Evolutionary conservation across 345 rosid genomes (phyloP), one percentile per base, ranked within the genome.

Genomic region (Orychophragmus violaceus): DNA sequence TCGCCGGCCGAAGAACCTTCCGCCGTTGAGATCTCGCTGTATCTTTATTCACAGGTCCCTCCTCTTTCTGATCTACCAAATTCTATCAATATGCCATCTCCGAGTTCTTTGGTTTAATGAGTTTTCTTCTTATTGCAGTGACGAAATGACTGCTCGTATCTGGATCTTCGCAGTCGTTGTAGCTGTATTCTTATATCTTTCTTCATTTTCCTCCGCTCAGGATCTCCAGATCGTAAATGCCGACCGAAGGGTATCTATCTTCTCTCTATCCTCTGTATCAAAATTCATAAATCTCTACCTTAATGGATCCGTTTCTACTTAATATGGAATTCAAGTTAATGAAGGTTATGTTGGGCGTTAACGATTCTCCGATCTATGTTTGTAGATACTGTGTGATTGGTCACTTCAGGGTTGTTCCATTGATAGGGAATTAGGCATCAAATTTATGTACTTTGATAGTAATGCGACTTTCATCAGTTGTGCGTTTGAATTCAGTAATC

Each of bases 201-300:
- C 77, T 41, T 69, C 76, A 22, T 39, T 62, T 19, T 79, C 91
- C 27, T 80, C 66, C 24, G 70, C 81, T 66, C 81, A 80, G 35
- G 77, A 80, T 67, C 83, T 92, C 75, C 82, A 79, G 51, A 85
- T 92, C 85, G 79, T 82, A 64, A 81, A 80, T 77, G 98, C 96
- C 45, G 98, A 92, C 76, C 95, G 96, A 50, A 80, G 96, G 79
- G 98, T 87, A 82, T 54, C 80, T 60, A 5, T 72, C 19, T 68
- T 70, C 62, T 24, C 14, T 62, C 75, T 64, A 32, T 19, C 29
- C 13, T 48, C 30, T 60, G 10, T 35, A 28, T 5, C 65, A 60
- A 35, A 66, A 19, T 52, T 41, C 36, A n/a, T 35, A 2, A 27
- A 35, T 6, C n/a, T 32, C 50, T 42, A 8, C 28, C 39, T 54